A percentile compares a stretch with the other conserved stretches of the same genome.
Conservation (phyloP, 2,329 filamentous ascomycete species). For the Talaromyces albobiverticillius region DNA sequence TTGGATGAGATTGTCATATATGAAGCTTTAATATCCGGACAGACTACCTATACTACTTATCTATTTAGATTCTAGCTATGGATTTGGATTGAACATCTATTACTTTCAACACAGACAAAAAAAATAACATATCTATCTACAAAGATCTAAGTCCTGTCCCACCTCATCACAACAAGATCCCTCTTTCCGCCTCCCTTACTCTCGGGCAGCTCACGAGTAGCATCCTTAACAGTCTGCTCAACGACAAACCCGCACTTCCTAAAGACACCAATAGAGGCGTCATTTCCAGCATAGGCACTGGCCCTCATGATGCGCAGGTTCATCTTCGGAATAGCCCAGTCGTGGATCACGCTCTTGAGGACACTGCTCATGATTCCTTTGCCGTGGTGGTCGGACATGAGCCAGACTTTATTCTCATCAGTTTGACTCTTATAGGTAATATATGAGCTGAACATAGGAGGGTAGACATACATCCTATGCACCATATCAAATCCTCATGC, state of each 20-base stretch:
- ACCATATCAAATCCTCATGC: conserved; percentile 25
- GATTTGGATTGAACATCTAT: too few relatives aligned
- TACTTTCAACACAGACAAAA: too few relatives aligned
- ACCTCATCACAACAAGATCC: conserved; percentile 21
- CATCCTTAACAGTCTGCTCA: conserved; percentile 20
- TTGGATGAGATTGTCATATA: not conserved
- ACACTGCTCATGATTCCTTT: conserved; percentile 29
- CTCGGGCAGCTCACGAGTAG: conserved; percentile 13
- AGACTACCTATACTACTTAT: not conserved
- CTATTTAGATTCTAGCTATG: too few relatives aligned
- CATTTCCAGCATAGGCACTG: conserved; percentile 23
- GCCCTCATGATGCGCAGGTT: conserved; percentile 22
- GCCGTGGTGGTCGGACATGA: conserved; percentile 25
- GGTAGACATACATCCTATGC: conserved; percentile 21
- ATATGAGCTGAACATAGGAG: not conserved
- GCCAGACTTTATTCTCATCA: conserved; percentile 19
- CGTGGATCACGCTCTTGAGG: conserved; percentile 20
- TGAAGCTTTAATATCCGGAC: too few relatives aligned
- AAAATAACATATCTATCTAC: too few relatives aligned
- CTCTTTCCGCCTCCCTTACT: conserved; percentile 19
- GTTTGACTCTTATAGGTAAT: not conserved
- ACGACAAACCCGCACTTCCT: conserved; percentile 27
- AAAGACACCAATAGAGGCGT: conserved; percentile 25
- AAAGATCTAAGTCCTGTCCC: too few relatives aligned
- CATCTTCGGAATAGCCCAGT: conserved; percentile 29